Evolutionary conservation across 352 stramenopile genomes (phyloP), one percentile per base, ranked within the genome.

Genomic region (Peronospora belbahrii): DNA sequence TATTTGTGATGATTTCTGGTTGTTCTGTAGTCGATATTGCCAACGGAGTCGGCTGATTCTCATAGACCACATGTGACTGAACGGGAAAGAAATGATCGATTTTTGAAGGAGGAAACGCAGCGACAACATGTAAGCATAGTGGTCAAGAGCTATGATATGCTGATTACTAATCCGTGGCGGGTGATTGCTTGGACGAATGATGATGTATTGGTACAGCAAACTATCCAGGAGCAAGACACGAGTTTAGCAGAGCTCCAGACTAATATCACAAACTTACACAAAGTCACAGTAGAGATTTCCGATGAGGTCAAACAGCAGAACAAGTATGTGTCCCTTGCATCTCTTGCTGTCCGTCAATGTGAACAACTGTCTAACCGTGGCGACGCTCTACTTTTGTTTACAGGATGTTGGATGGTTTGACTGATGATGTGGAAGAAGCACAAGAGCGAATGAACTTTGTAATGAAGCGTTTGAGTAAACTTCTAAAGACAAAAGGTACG

Each of bases 361-460:
- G 17, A 35, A 3, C 19, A 7, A 14, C 35, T 0, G 23, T 35
- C 22, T 42, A 14, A 46, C 18, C 19, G 19, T 13, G 4, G 30
- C 19, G 15, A 46, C 13, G 10, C 17, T 36, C 17, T 39, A 14
- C 4, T 24, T 41, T 30, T 49, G 19, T 1, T 10, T 52, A 11
- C 43, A 90, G 78, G 31, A 90, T 88, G 78, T 62, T 90, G 20
- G 73, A 90, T 45, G 70, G 84, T 32, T 32, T 90, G 39, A 77
- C 66, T 2, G 56, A 83, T 10, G 78, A 90, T 37, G 63, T 90
- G 30, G 78, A 85, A 10, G 74, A 83, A 50, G 71, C 78, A 7
- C 73, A 85, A 20, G 75, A 88, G 38, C 71, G 74, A 14, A 90
- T 90, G 78, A 85, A 85, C 49, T 85, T 88, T 56, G 78, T 90